Conservation (phyloP, 176 grass and related monocot genomes). For the Miscanthus lutarioriparius region DNA sequence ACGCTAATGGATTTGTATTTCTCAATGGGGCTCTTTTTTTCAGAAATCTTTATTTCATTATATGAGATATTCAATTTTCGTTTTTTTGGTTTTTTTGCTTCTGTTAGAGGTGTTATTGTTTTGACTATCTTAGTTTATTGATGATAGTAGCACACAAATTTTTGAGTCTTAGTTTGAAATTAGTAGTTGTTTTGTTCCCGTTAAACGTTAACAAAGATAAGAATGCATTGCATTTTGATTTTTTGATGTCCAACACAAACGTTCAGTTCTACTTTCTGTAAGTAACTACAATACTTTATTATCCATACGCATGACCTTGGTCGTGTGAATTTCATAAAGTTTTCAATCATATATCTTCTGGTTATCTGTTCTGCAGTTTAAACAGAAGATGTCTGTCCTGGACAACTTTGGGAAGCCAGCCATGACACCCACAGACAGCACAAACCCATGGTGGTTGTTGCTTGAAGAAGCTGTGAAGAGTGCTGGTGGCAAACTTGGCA, state of each 20-base stretch:
- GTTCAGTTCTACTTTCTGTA: neutral
- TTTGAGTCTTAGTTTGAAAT: neutral
- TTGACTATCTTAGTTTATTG: neutral
- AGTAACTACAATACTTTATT: neutral
- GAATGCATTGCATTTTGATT: neutral
- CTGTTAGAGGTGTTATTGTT: neutral
- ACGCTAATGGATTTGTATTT: neutral
- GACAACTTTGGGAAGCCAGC: neutral
- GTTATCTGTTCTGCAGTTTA: neutral
- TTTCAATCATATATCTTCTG: constrained; percentile 8
- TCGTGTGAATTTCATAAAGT: neutral
- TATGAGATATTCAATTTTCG: neutral
- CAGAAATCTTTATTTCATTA: neutral
- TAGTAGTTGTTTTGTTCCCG: neutral
- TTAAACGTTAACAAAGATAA: neutral
- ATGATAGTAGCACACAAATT: neutral
- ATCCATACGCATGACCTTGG: neutral
- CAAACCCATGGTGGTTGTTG: neutral
- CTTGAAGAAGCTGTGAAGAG: neutral
- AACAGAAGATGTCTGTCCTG: no score
- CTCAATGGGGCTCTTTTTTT: neutral
- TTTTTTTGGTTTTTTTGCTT: neutral
- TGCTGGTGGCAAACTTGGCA: neutral
- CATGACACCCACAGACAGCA: neutral
- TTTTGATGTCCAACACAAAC: neutral